Percentiles rank a stretch among this genome's conserved stretches.
phyloP scores from a whole-genome alignment of 768 basidiomycete species.

The Phylloporus arenicola region DNA sequence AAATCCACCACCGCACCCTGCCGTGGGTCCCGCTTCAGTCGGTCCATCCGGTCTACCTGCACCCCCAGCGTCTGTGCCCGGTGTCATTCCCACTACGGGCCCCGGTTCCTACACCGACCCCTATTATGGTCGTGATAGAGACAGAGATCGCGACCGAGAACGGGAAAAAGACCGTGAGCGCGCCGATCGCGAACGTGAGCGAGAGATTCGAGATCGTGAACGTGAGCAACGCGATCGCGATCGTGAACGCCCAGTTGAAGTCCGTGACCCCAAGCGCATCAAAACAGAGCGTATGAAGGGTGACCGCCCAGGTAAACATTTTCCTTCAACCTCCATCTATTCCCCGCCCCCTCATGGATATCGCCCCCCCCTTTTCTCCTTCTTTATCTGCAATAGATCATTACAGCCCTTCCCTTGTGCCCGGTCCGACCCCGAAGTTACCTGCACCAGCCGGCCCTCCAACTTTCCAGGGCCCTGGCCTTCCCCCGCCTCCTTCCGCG shows the following conservation, averaged over 20 bases:
- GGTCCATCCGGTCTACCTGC: slow-evolving; percentile 32
- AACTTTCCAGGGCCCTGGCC: slow-evolving; percentile 33
- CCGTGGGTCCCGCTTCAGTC: slow-evolving; percentile 30
- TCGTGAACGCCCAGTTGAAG: slow-evolving; percentile 42
- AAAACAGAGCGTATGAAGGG: slow-evolving; percentile 49
- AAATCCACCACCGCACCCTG: slow-evolving; percentile 32
- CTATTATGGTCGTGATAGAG: slow-evolving; percentile 37
- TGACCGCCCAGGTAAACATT: slow-evolving; percentile 39
- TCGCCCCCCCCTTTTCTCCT: slow-evolving; percentile 21
- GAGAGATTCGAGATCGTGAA: slow-evolving; percentile 34
- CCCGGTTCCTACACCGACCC: slow-evolving; percentile 33
- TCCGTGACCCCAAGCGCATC: slow-evolving; percentile 55
- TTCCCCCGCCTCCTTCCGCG: slow-evolving; percentile 32
- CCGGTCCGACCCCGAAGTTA: slow-evolving; percentile 37
- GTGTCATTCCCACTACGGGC: slow-evolving; percentile 25
- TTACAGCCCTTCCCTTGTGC: slow-evolving; percentile 34
- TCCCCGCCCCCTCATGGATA: slow-evolving; percentile 33
- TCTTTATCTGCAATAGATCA: slow-evolving; percentile 27
- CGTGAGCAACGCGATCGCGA: slow-evolving; percentile 41
- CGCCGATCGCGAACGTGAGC: slow-evolving; percentile 33
- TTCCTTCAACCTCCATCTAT: slow-evolving; percentile 19
- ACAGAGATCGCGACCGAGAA: slow-evolving; percentile 37
- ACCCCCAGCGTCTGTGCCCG: slow-evolving; percentile 28
- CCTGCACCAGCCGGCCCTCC: slow-evolving; percentile 26
- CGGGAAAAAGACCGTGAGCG: slow-evolving; percentile 39